Base-by-base conservation (phyloP, 305 asterid species). In the Plantago coronopus region DNA sequence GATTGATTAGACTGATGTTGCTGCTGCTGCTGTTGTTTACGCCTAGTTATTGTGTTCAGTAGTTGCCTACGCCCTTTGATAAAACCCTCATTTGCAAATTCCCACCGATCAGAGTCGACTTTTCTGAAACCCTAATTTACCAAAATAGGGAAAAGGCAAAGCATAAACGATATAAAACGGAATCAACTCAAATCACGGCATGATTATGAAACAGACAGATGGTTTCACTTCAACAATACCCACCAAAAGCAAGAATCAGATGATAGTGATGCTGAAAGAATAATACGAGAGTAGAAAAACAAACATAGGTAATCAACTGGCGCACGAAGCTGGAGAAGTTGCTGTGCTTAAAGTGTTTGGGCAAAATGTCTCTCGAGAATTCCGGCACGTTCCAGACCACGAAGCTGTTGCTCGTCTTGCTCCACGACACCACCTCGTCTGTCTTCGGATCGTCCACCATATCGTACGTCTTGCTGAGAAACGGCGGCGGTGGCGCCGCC, bases 261-360 rank as follows among this genome's bases (percentile, higher is more conserved):
- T 31, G 38, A 31, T 31, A 31, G 38, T 31, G 21, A 15, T 17
- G 44, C 21, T 19, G 54, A 51, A 18, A 56, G 12, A 13, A 46
- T 0, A 9, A 23, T 47, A 46, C 9, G 20, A 18, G 12, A 18
- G 34, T 19, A 58, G 21, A 34, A 20, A 61, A 51, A 73, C 94
- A 66, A 18, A 88, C 96, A 65, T 88, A 88, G 63, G 96, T 88
- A 69, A 85, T 87, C 65, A 87, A 62, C 83, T 87, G 95, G 64
- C 95, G 85, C 65, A 86, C 87, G 75, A 86, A 86, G 80, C 91
- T 86, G 77, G 95, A 83, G 78, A 88, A 88, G 67, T 88, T 88
- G 51, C 65, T 83, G 78, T 85, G 96, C 85, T 85, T 88, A 83
- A 86, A 86, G 67, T 79, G 75, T 74, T 83, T 85, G 38, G 96